phyloP scores from a whole-genome alignment of 305 asterid genomes.

The Striga hermonthica region DNA sequence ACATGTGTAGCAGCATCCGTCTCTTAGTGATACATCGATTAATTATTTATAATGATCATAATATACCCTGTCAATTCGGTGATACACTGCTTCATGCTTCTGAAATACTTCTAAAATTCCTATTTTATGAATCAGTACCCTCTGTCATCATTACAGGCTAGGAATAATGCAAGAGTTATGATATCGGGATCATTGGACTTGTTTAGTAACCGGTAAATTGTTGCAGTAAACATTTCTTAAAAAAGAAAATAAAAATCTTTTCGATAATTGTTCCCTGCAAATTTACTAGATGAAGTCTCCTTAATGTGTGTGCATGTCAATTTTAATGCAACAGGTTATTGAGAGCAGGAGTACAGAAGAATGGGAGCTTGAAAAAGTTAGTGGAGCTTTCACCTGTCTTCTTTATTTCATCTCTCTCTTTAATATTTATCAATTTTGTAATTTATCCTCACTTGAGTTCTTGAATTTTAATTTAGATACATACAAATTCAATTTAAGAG shows the following conservation, averaged over 20 bases:
- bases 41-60: background rate
- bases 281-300: slow-evolving; percentile 19
- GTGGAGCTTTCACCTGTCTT: slow-evolving; percentile 30
- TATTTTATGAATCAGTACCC: background rate
- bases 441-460: background rate
- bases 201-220: slow-evolving; percentile 46
- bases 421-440: background rate
- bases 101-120: background rate
- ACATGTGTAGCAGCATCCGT: background rate
- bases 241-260: background rate
- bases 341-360: slow-evolving; percentile 62
- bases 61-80: slow-evolving; percentile 5
- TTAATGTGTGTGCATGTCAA: slow-evolving; percentile 8
- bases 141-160: slow-evolving; percentile 35
- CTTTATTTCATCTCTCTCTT: background rate
- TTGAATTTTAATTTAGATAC: slow-evolving; percentile 18
- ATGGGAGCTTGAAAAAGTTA: slow-evolving; percentile 61
- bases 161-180: slow-evolving; percentile 43
- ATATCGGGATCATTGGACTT: slow-evolving; percentile 41
- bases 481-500: background rate
- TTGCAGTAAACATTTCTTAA: slow-evolving; percentile 14
- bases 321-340: slow-evolving; percentile 46
- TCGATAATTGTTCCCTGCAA: background rate
- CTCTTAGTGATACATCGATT: background rate
- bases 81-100: slow-evolving; percentile 18